phyloP scores from a whole-genome alignment of 2,329 filamentous ascomycete species.

The Penicillium sp. region DNA sequence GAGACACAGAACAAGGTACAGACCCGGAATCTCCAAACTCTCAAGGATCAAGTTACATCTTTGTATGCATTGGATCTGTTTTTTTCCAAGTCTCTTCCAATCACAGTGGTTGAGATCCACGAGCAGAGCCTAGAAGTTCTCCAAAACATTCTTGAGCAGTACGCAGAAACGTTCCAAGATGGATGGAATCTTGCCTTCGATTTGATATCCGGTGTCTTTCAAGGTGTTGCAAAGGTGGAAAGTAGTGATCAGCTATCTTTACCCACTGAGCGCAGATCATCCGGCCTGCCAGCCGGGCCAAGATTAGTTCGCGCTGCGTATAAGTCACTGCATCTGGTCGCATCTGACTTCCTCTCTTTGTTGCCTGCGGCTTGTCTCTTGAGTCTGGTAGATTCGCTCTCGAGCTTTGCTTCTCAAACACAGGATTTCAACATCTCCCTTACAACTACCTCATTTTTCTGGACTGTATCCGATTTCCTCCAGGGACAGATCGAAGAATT shows the following conservation, averaged over 20 bases:
- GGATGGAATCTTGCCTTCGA: conserved; percentile 87
- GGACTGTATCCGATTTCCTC: conserved; percentile 90
- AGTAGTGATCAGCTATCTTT: conserved; percentile 16
- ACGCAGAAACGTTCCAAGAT: conserved; percentile 76
- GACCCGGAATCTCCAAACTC: conserved; percentile 67
- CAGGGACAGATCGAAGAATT: conserved; percentile 50
- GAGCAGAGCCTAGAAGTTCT: conserved; percentile 76
- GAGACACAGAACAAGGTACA: conserved; percentile 64
- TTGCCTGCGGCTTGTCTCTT: conserved; percentile 70
- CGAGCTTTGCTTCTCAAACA: conserved; percentile 83
- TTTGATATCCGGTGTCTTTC: conserved; percentile 80
- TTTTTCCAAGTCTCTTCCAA: conserved; percentile 58
- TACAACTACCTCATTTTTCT: conserved; percentile 93
- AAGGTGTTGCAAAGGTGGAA: conserved; percentile 44
- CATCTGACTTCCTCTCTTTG: conserved; percentile 85
- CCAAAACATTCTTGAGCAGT: conserved; percentile 80
- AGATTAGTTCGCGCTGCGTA: conserved; percentile 85
- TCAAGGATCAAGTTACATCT: conserved; percentile 61
- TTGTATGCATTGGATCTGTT: conserved; percentile 58
- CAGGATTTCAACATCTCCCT: conserved; percentile 94
- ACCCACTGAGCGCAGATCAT: conserved; percentile 18
- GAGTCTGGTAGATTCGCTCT: conserved; percentile 80
- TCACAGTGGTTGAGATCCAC: conserved; percentile 76
- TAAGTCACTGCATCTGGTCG: conserved; percentile 84
- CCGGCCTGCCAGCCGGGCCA: conserved; percentile 53